These are phyloP conservation scores for Puccinia hordei DNA, from an alignment of 1,284 basidiomycete species.

Conservation along the genomic window DNA sequence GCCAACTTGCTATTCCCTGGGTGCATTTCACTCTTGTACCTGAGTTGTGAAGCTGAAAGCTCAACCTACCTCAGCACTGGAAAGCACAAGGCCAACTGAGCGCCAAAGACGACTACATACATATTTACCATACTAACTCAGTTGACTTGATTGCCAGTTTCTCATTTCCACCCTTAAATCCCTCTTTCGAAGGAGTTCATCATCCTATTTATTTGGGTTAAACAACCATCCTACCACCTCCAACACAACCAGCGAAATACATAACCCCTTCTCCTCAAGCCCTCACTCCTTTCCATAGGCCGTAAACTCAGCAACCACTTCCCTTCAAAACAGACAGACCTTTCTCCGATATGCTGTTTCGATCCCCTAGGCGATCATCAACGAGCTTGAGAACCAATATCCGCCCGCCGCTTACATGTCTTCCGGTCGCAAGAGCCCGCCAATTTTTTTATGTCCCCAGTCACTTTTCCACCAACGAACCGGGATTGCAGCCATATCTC, in stretches of 20 bases:
- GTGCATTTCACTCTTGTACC: background rate
- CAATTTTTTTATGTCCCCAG: background rate
- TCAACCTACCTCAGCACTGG: slow-evolving; percentile 16
- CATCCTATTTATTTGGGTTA: background rate
- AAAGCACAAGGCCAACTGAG: slow-evolving; percentile 3
- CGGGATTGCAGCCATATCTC: slow-evolving; percentile 54
- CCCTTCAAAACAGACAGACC: background rate
- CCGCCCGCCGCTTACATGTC: slow-evolving; percentile 42
- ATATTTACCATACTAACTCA: too few relatives aligned
- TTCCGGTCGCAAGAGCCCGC: background rate
- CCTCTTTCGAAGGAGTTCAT: background rate
- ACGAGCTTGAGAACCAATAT: background rate
- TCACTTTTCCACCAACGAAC: background rate
- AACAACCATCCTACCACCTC: background rate
- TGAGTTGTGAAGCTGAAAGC: slow-evolving; percentile 11
- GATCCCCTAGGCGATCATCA: slow-evolving; percentile 4
- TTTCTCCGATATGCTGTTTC: slow-evolving; percentile 4
- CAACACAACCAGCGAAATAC: background rate
- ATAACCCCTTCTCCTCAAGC: background rate
- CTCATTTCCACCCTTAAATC: background rate
- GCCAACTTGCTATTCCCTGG: too few relatives aligned
- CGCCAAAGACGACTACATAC: background rate
- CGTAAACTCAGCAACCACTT: background rate
- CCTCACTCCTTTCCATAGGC: background rate
- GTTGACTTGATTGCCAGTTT: background rate